A percentile compares a stretch with the other conserved stretches of the same genome.
Evolutionary conservation across 2,329 filamentous ascomycete genomes (phyloP).

Genomic region (Pseudogymnoascus sp.): DNA sequence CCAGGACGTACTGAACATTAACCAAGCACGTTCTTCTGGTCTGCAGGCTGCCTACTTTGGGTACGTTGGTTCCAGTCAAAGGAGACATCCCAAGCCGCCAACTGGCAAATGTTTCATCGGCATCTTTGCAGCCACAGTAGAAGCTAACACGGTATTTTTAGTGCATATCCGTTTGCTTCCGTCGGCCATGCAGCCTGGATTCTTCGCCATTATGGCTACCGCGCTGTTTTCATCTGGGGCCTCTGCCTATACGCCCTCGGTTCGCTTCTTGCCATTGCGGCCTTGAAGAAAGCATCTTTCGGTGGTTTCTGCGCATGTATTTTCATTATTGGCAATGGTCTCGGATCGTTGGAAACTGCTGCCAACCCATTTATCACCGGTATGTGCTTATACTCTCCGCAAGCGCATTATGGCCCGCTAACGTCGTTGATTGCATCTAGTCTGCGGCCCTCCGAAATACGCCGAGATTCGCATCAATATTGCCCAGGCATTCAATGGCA

Average conservation of each 20-base stretch:
- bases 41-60: conserved; percentile 31
- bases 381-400: background rate
- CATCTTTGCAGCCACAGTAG: background rate
- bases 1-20: conserved; percentile 32
- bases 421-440: background rate
- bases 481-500: conserved; percentile 67
- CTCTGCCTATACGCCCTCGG: conserved; percentile 55
- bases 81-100: background rate
- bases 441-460: conserved; percentile 49
- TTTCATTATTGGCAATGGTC: conserved; percentile 64
- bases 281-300: conserved; percentile 42
- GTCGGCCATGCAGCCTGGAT: conserved; percentile 58
- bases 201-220: conserved; percentile 53
- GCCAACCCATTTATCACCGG: conserved; percentile 51
- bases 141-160: background rate
- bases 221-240: conserved; percentile 56
- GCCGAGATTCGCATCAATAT: conserved; percentile 68
- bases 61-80: background rate
- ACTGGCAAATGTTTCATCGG: background rate
- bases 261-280: conserved; percentile 49
- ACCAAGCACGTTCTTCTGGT: conserved; percentile 4
- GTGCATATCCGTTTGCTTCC: conserved; percentile 60
- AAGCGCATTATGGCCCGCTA: background rate
- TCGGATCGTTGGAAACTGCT: conserved; percentile 65
- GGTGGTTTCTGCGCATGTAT: conserved; percentile 24